A percentile compares a stretch with the other conserved stretches of the same genome.
phyloP scores from a whole-genome alignment of 257 asterid species.

The Solanum tarijense region DNA sequence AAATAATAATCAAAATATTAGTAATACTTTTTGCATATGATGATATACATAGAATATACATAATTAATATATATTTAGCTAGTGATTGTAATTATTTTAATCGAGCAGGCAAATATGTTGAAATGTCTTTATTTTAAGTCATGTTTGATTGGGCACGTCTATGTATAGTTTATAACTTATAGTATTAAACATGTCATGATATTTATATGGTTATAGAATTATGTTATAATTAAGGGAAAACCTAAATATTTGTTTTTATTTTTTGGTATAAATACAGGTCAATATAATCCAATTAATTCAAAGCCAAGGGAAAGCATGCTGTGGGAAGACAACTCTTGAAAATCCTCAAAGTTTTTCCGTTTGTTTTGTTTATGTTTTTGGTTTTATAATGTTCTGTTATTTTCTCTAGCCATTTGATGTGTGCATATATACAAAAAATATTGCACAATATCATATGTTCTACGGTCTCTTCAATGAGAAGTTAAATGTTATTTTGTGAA shows the following conservation, averaged over 20 bases:
- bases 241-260: not conserved
- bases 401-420: not conserved
- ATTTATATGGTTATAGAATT: not conserved
- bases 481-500: not conserved
- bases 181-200: not conserved
- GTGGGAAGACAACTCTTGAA: slow-evolving; percentile 43
- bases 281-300: slow-evolving; percentile 26
- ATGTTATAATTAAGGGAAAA: not conserved
- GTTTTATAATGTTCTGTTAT: not conserved
- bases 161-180: not conserved
- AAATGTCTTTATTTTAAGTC: not conserved
- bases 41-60: not conserved
- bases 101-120: not conserved
- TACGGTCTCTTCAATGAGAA: not conserved
- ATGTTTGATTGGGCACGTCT: not conserved
- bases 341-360: not conserved
- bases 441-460: not conserved
- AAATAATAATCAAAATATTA: not conserved
- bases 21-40: not conserved
- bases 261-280: slow-evolving; percentile 17
- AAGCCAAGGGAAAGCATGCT: slow-evolving; percentile 40
- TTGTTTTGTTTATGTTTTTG: not conserved
- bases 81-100: not conserved
- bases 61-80: not conserved
- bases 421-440: not conserved